These are phyloP conservation scores for Aspergillus wentii DNA, from an alignment of 495 filamentous ascomycete species.

Conservation along the genomic window DNA sequence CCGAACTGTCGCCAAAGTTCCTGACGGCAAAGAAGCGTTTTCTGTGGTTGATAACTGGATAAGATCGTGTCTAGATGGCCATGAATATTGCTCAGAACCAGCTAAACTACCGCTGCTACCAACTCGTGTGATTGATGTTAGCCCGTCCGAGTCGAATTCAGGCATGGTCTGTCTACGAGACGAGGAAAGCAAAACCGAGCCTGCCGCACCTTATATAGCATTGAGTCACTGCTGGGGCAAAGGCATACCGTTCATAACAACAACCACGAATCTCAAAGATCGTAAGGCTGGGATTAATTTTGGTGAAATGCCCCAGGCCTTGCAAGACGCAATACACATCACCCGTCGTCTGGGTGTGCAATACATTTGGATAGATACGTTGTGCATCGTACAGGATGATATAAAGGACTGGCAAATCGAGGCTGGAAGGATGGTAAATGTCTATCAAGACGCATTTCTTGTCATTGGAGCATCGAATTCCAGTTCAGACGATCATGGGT, in stretches of 20 bases:
- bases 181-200: background rate
- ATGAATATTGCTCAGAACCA: too few relatives aligned
- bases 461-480: background rate
- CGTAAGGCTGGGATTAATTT: background rate
- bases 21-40: too few relatives aligned
- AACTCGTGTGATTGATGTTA: background rate
- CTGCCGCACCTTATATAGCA: background rate
- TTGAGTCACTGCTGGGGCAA: background rate
- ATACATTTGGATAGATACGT: background rate
- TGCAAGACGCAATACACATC: background rate
- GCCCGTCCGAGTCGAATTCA: background rate
- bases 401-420: background rate
- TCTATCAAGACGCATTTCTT: background rate
- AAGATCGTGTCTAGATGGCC: too few relatives aligned
- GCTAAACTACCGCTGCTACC: too few relatives aligned
- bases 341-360: background rate
- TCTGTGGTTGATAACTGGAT: too few relatives aligned
- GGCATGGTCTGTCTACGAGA: background rate
- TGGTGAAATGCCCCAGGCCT: background rate
- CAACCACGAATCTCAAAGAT: background rate
- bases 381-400: background rate
- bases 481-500: background rate
- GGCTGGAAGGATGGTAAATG: background rate
- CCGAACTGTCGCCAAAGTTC: too few relatives aligned
- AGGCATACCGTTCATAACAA: background rate